Base-by-base conservation (phyloP, 441 rosid species). In the Kokia cookei region DNA sequence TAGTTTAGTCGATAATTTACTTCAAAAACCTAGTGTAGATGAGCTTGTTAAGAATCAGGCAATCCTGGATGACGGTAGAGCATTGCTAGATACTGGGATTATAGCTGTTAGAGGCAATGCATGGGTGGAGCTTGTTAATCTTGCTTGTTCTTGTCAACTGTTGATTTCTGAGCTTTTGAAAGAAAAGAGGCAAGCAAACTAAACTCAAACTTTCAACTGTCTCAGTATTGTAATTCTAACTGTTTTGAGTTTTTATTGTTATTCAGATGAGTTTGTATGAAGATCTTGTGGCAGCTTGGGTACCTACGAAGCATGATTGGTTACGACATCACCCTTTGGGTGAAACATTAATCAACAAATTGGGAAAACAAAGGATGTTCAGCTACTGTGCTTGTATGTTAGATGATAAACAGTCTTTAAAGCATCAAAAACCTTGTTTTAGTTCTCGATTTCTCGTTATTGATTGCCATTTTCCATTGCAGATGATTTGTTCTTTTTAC, bases 221-320 rank as follows among this genome's bases (percentile, higher is more conserved):
- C 43, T 40, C 43, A 40, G 10, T 40, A 7, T 40, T 40, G 43
- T 40, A 40, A 40, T 40, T 40, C 10, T 40, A 40, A 40, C 10
- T 40, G 10, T 40, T 40, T 40, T 0, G 43, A 40, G 43, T 40
- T 40, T n/a, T 9, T 6, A 47, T 62, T 29, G 4, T 65, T 74
- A 61, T 81, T 80, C 86, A 90, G 99, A 86, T 95, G 94, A 95
- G 96, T 87, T 90, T 95, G 77, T 93, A 95, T 82, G 99, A 95
- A 84, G 99, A 95, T 85, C 82, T 95, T 82, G 97, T 90, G 54
- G 99, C 96, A 40, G 97, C 96, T 76, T 95, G 99, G 99, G 99
- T 95, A 42, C 98, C 98, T 13, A 85, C 87, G 67, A 90, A 91
- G 86, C 98, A 95, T 87, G 92, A 85, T 47, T 93, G 99, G 98